Conservation (phyloP, 2,329 filamentous ascomycete species). For the Raffaelea deltoideospora region DNA sequence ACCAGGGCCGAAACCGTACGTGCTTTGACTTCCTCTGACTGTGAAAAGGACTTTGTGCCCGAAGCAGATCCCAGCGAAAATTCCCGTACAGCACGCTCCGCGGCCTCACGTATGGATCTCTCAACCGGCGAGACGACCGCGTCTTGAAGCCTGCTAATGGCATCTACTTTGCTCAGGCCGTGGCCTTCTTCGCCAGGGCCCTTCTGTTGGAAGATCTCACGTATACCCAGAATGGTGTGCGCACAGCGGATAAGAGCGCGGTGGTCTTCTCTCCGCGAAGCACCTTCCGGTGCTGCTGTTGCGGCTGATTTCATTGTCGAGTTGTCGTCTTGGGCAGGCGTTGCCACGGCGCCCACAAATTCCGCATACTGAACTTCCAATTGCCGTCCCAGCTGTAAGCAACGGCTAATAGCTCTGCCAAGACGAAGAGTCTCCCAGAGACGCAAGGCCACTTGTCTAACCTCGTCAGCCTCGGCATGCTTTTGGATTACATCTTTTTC, state of each 20-base stretch:
- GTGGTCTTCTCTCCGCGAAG: constrained; percentile 43
- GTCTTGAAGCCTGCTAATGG: constrained; percentile 52
- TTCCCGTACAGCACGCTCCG: constrained; percentile 68
- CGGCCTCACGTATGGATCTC: constrained; percentile 52
- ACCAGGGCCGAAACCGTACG: constrained; percentile 59
- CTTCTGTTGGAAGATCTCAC: constrained; percentile 55
- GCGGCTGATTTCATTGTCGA: too few relatives aligned
- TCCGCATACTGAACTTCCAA: constrained; percentile 76
- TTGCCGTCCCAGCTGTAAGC: constrained; percentile 68
- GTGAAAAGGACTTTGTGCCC: constrained; percentile 36
- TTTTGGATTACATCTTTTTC: constrained; percentile 77
- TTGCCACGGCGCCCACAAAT: constrained; percentile 6
- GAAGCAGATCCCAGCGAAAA: constrained; percentile 52
- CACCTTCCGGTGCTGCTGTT: constrained; percentile 8
- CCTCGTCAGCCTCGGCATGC: constrained; percentile 73
- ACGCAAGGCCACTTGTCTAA: constrained; percentile 59
- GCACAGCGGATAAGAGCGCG: constrained; percentile 68
- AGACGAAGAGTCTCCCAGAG: constrained; percentile 69
- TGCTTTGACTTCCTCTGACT: constrained; percentile 62
- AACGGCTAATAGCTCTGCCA: constrained; percentile 60
- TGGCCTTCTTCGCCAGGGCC: constrained; percentile 59
- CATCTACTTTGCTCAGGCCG: constrained; percentile 58
- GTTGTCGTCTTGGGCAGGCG: too few relatives aligned
- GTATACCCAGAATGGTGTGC: constrained; percentile 60
- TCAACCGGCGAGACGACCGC: constrained; percentile 59